Base-by-base conservation (phyloP, 495 filamentous ascomycete species). In the Hypoxylon trugodes region DNA sequence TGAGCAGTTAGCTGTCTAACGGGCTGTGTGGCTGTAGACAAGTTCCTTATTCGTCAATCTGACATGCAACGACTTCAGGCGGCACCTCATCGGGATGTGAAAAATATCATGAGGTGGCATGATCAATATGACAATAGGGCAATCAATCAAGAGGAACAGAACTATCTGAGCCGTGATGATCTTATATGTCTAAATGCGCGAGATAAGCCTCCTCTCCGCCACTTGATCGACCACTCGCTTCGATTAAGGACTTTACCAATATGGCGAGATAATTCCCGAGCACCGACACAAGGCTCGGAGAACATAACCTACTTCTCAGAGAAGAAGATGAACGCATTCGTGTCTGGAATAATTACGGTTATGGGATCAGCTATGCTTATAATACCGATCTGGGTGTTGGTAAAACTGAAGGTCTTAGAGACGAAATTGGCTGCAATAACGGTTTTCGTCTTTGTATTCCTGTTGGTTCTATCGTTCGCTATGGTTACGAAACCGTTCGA, bases 381-480 rank as follows among this genome's bases (percentile, higher is more conserved):
- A 15, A 59, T 50, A 4, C 72, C 73, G 6, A 56, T 76, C 32
- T 76, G 73, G 73, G 54, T 71, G 41, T 49, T 76, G n/a, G 46
- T 62, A 15, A 26, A 16, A 8, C 2, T 60, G n/a, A 12, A 15
- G 1, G 21, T 52, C 18, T 7, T 38, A 3, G 19, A 54, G 1
- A n/a, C 1, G 12, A 68, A 71, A n/a, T 60, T 76, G 10, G 60
- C 12, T 6, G 51, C 68, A 25, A 74, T 74, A 45, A 72, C 72
- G 2, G 57, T 56, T 0, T 76, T 74, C 37, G 40, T 76, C 25
- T 46, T 73, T 7, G 28, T 49, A 9, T 75, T 76, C 49, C 45
- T 69, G 4, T 28, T 24, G n/a, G 25, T 69, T 16, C 37, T 75
- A 10, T 54, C 48, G 18, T 58, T 61, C 33, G 43, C 64, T 6